These are phyloP conservation scores for Mrakia blollopis DNA, from an alignment of 768 basidiomycete species.

Conservation along the genomic window DNA sequence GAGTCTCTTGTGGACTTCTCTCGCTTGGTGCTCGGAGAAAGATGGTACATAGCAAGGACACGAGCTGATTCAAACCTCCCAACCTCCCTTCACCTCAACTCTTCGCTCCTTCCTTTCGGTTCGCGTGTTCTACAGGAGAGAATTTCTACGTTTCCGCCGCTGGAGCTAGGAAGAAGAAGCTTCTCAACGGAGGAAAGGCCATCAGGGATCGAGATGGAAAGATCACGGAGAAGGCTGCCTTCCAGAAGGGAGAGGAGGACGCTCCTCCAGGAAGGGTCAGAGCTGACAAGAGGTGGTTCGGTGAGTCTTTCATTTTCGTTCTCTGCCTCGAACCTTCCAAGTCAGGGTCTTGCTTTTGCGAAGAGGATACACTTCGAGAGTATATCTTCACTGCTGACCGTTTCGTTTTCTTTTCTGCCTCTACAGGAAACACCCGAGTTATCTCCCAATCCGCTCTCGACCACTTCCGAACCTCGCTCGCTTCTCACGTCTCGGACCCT, in stretches of 20 bases:
- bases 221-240: conserved; percentile 86
- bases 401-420: background rate
- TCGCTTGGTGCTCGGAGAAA: background rate
- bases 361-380: too few species aligned
- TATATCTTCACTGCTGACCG: background rate
- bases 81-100: background rate
- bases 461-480: conserved; percentile 87
- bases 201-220: conserved; percentile 87
- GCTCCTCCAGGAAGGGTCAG: conserved; percentile 83
- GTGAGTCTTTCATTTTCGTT: conserved; percentile 46
- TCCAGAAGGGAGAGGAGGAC: conserved; percentile 92
- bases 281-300: conserved; percentile 96
- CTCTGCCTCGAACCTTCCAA: too few species aligned
- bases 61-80: background rate
- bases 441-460: conserved; percentile 94
- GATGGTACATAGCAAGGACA: background rate
- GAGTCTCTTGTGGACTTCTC: background rate
- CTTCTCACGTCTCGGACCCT: conserved; percentile 80
- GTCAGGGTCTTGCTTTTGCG: too few species aligned
- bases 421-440: conserved; percentile 88
- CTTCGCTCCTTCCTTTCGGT: background rate
- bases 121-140: conserved; percentile 54
- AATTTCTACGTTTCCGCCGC: conserved; percentile 95
- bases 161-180: conserved; percentile 72
- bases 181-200: conserved; percentile 88